A percentile compares a stretch with the other conserved stretches of the same genome.
phyloP scores from a whole-genome alignment of 371 early-diverging fungal species.

The Rhizopus stolonifer region DNA sequence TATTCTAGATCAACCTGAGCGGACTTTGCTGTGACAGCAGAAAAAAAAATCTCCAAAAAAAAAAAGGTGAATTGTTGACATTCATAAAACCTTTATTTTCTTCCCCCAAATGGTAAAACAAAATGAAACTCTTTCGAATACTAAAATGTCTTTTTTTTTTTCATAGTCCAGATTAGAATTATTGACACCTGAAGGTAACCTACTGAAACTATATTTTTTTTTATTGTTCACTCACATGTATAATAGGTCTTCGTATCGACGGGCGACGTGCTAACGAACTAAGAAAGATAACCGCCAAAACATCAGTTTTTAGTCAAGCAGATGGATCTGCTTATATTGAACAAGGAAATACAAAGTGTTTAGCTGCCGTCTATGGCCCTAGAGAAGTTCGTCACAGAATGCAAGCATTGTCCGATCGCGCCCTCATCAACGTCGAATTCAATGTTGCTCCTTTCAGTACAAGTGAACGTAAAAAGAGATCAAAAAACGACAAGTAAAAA shows the following conservation, averaged over 20 bases:
- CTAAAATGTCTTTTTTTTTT: neutral
- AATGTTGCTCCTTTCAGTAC: conserved; percentile 91
- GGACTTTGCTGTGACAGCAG: neutral
- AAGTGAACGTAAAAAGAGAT: conserved; percentile 81
- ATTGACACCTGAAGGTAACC: conserved; percentile 60
- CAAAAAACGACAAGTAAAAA: conserved; percentile 80
- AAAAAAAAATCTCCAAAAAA: neutral
- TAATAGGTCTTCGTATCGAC: conserved; percentile 83
- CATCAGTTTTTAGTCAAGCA: conserved; percentile 78
- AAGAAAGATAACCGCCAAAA: conserved; percentile 78
- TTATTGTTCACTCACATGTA: neutral
- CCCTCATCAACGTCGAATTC: conserved; percentile 87
- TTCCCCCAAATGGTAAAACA: neutral
- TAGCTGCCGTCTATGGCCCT: conserved; percentile 94
- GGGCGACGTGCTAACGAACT: conserved; percentile 92
- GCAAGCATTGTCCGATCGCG: conserved; percentile 71
- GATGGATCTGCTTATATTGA: conserved; percentile 95
- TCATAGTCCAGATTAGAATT: conserved; percentile 65
- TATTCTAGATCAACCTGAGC: neutral
- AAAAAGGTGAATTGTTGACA: neutral
- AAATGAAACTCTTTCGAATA: neutral
- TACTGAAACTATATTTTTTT: conserved; percentile 26
- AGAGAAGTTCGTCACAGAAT: conserved; percentile 76
- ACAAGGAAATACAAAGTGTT: conserved; percentile 93
- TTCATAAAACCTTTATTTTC: neutral